A percentile compares a stretch with the other conserved stretches of the same genome.
phyloP scores from a whole-genome alignment of 257 asterid genomes.

The Solanum megistacrolobum region DNA sequence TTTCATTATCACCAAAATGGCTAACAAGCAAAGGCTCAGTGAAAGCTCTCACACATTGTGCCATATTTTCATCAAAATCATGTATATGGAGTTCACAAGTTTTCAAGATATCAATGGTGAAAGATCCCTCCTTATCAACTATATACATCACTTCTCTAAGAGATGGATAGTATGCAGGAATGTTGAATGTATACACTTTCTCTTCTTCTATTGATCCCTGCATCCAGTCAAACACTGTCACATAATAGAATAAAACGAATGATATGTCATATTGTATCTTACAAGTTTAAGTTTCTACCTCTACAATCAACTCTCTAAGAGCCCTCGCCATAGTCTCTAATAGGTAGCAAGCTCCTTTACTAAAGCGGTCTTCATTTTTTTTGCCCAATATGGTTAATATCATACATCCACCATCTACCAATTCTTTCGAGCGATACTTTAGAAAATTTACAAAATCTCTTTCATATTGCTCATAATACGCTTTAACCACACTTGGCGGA shows the following conservation, averaged over 20 bases:
- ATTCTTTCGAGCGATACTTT: conserved; percentile 34
- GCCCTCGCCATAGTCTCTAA: too few relatives aligned
- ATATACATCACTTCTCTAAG: conserved; percentile 22
- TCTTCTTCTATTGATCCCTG: conserved; percentile 25
- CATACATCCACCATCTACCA: conserved; percentile 42
- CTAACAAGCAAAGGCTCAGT: conserved; percentile 39
- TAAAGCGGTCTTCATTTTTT: conserved; percentile 22
- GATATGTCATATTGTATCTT: background rate
- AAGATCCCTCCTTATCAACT: conserved; percentile 49
- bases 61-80: conserved; percentile 14
- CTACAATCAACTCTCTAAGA: background rate
- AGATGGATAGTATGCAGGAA: conserved; percentile 36
- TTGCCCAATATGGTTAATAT: conserved; percentile 46
- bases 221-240: background rate
- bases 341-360: conserved; percentile 14
- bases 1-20: conserved; percentile 36
- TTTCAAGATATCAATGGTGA: conserved; percentile 26
- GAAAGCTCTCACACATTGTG: conserved; percentile 50
- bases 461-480: conserved; percentile 43
- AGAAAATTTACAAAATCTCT: conserved; percentile 41
- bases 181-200: conserved; percentile 35
- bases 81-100: conserved; percentile 29
- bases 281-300: background rate
- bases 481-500: conserved; percentile 23
- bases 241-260: too few relatives aligned